phyloP scores from a whole-genome alignment of 305 asterid genomes.

The Rubia tinctorum region DNA sequence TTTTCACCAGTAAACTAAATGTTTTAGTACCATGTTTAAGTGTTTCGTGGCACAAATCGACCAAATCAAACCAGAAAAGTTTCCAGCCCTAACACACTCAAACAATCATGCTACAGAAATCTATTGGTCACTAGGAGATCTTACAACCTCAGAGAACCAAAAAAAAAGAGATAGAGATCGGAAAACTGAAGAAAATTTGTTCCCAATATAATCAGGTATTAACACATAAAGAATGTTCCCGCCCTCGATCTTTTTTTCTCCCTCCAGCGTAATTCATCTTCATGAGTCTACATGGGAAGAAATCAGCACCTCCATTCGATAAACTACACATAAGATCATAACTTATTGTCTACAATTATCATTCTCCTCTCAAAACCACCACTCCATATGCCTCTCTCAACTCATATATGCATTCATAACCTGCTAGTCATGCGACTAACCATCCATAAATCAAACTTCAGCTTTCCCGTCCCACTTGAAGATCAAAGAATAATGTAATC shows the following conservation, averaged over 20 bases:
- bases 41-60: too few relatives aligned
- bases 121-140: too few relatives aligned
- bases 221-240: too few relatives aligned
- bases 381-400: constrained; percentile 3
- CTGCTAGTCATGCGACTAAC: too few relatives aligned
- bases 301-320: constrained; percentile 7
- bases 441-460: background rate
- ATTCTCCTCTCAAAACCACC: background rate
- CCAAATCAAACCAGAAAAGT: too few relatives aligned
- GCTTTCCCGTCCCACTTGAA: constrained; percentile 2
- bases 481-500: constrained; percentile 14
- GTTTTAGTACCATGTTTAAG: too few relatives aligned
- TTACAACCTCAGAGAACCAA: too few relatives aligned
- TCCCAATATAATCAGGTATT: background rate
- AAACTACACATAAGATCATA: constrained; percentile 2
- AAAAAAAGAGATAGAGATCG: background rate
- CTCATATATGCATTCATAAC: constrained; percentile 18
- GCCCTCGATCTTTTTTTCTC: too few relatives aligned
- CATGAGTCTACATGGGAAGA: background rate
- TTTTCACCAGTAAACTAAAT: too few relatives aligned
- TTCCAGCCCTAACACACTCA: too few relatives aligned
- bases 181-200: background rate
- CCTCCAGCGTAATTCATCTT: background rate
- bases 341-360: constrained; percentile 12
- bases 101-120: too few relatives aligned